Evolutionary conservation across 2,329 filamentous ascomycete species (phyloP), one percentile per base, ranked within the genome.

Genomic region (Pezizomycotina sp.): DNA sequence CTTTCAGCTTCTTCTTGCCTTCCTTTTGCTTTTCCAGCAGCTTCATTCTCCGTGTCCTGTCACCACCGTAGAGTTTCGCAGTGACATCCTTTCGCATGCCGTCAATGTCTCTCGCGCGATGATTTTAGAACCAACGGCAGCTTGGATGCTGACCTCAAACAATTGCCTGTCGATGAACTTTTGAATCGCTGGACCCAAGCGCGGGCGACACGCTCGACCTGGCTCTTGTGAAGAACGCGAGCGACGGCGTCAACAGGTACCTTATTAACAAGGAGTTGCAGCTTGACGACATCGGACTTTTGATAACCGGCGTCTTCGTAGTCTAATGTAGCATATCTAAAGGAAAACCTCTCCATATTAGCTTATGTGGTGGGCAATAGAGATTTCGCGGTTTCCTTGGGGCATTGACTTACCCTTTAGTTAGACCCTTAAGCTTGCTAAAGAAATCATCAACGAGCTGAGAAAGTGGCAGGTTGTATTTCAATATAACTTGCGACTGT

Each of bases 391-490:
- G n/a, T n/a, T n/a, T n/a, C n/a, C n/a, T n/a, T n/a, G n/a, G n/a
- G n/a, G n/a, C n/a, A n/a, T n/a, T n/a, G n/a, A n/a, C n/a, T n/a
- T n/a, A n/a, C 7, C 89, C 89, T 56, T 92, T 93, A 35, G 84
- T 93, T 0, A 73, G 69, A 23, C 83, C 81, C 57, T 98, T 98
- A 34, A 98, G 65, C 58, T 92, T 93, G 34, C 89, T 89, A 56
- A 98, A 98, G 54, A 98, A 77, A 58, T 98, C 89, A 50, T 95
- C 89, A 1, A 98, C 89, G 3, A 98, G 65, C 35, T 92, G 81
- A 2, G 83, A 74, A 1, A 92, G 67, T 0, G 89, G 89, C 1
- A 98, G 60, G 34, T 84, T 72, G 55, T 98, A 98, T 52, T 86
- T 86, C 21, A 98, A 62, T 45, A 98, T 95, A 39, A 95, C 86